Evolutionary conservation across 2,329 filamentous ascomycete species (phyloP).

Genomic region (Claviceps fusiformis): DNA sequence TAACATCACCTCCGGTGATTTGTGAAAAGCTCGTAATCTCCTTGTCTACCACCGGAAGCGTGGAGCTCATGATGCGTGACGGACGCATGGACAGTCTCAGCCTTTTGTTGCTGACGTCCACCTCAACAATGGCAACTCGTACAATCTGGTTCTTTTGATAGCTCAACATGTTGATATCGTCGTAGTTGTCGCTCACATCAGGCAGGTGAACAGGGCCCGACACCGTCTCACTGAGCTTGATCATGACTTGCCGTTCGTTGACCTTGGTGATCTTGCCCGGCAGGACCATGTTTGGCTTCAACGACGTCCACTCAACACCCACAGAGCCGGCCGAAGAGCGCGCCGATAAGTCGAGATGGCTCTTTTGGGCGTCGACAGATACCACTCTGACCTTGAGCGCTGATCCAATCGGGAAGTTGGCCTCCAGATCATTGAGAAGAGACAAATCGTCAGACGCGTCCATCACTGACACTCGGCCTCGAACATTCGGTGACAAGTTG

Average conservation of each 20-base stretch:
- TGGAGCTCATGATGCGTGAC: conserved; percentile 80
- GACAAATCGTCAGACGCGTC: conserved; percentile 82
- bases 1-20: conserved; percentile 60
- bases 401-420: conserved; percentile 81
- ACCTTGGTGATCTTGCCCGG: conserved; percentile 76
- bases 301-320: conserved; percentile 50
- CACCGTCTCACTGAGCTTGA: conserved; percentile 70
- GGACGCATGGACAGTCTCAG: conserved; percentile 70
- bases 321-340: conserved; percentile 38
- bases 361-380: conserved; percentile 56
- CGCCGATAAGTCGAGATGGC: conserved; percentile 73
- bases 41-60: conserved; percentile 63
- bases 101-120: conserved; percentile 76
- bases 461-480: conserved; percentile 68
- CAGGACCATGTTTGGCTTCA: conserved; percentile 69
- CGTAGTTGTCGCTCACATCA: conserved; percentile 78
- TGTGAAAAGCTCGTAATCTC: conserved; percentile 63
- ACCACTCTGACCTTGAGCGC: conserved; percentile 72
- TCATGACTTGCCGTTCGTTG: conserved; percentile 67
- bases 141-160: conserved; percentile 78
- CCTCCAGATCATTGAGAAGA: conserved; percentile 57
- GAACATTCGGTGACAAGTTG: conserved; percentile 75
- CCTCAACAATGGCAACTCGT: conserved; percentile 68
- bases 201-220: conserved; percentile 70
- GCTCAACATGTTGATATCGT: conserved; percentile 59